Base-by-base conservation (phyloP, 1,139 yeast species). In the Arxiozyma telluris region DNA sequence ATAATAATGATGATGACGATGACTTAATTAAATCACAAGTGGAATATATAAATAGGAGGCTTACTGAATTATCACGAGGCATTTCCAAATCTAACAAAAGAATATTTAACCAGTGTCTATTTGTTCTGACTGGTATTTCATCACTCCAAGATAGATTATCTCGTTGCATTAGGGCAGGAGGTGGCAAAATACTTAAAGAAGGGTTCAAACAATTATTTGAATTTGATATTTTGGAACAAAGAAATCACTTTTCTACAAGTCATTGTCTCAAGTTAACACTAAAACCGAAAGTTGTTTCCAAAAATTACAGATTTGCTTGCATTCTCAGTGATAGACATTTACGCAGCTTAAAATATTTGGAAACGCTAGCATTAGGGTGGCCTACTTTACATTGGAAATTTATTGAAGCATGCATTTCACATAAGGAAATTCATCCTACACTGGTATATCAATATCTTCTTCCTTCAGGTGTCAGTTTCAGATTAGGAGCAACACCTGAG, bases 321-420 rank as follows among this genome's bases (percentile, higher is more conserved):
- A 74, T 87, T 48, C 68, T 89, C 1, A 77, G 95, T 0, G 76
- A 76, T 46, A 76, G 74, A 22, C 76, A 76, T 59, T 75, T 80
- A 41, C 74, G 96, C 47, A 87, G 89, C 54, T 78, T 84, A 22
- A 89, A 89, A 64, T 91, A 86, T 64, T 68, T 90, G n/a, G 95
- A 89, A 64, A 82, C 87, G 0, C 70, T 90, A n/a, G 89, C 95
- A 0, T 67, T 90, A 47, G 94, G 95, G 1, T 89, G 96, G 96
- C 98, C 98, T 1, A 79, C 89, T 21, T 64, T 91, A 39, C 82
- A 88, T 3, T 78, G 79, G 57, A 67, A 72, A 17, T 90, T 79
- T 60, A 73, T 91, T 11, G 68, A 71, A n/a, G 85, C 83, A 58
- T 77, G 86, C 54, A 62, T 79, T 1, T 48, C 59, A 61, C 2